Percentiles rank a stretch among this genome's conserved stretches.
Conservation (phyloP, 192 early-diverging fungal species). For the Entomortierella parvispora region DNA sequence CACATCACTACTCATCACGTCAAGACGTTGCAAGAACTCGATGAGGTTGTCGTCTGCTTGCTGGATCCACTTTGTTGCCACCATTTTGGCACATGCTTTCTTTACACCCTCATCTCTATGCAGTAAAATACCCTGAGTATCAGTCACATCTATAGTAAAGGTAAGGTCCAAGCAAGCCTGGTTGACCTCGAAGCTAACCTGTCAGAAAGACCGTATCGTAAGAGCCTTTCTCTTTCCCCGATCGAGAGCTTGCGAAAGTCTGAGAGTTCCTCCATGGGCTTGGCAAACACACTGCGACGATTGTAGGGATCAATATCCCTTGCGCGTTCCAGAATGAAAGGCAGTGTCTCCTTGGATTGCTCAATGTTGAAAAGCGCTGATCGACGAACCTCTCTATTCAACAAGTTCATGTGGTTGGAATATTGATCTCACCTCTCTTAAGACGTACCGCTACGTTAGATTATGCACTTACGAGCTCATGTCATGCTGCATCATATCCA, state of each 20-base stretch:
- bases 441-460: too few relatives aligned
- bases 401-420: conserved; percentile 6
- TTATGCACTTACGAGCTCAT: conserved; percentile 76
- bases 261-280: conserved; percentile 71
- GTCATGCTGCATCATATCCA: conserved; percentile 77
- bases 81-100: conserved; percentile 76
- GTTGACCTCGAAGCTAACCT: conserved; percentile 52
- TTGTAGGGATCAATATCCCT: conserved; percentile 82
- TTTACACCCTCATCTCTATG: conserved; percentile 76
- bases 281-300: conserved; percentile 75
- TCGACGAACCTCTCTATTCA: conserved; percentile 80
- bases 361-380: conserved; percentile 82
- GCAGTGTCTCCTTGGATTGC: conserved; percentile 67
- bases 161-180: background rate
- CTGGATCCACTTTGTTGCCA: conserved; percentile 76
- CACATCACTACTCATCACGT: conserved; percentile 75
- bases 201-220: conserved; percentile 84
- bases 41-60: conserved; percentile 78
- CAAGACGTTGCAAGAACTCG: conserved; percentile 77
- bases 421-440: background rate
- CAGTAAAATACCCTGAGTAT: background rate
- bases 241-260: conserved; percentile 77
- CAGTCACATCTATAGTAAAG: background rate
- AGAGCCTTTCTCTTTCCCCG: conserved; percentile 74
- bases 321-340: conserved; percentile 78